A percentile compares a stretch with the other conserved stretches of the same genome.
These are phyloP conservation scores for Xylariales sp. DNA, from an alignment of 2,329 filamentous ascomycete species.

Conservation along the genomic window DNA sequence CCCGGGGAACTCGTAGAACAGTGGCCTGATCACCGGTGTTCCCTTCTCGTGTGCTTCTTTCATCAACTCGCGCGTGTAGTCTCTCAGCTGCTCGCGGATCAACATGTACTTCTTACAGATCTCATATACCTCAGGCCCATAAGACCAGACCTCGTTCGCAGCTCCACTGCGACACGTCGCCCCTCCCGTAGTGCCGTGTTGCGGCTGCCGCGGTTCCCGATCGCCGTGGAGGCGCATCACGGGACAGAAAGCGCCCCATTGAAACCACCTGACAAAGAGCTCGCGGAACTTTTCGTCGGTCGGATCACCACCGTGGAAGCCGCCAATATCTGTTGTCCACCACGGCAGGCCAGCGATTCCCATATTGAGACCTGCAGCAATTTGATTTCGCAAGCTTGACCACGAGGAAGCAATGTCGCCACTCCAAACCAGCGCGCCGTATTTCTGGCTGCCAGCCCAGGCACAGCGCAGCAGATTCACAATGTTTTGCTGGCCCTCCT, in stretches of 20 bases:
- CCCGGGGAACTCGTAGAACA: conserved; percentile 60
- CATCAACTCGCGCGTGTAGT: conserved; percentile 57
- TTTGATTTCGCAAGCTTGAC: conserved; percentile 53
- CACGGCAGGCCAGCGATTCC: conserved; percentile 59
- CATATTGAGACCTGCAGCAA: conserved; percentile 62
- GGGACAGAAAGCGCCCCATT: conserved; percentile 63
- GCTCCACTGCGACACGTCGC: conserved; percentile 45
- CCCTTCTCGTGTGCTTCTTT: conserved; percentile 54
- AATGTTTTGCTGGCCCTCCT: conserved; percentile 44
- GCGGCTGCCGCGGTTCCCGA: conserved; percentile 48
- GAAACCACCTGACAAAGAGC: conserved; percentile 63
- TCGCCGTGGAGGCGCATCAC: conserved; percentile 66
- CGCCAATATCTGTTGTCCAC: conserved; percentile 69
- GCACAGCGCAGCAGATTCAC: conserved; percentile 47
- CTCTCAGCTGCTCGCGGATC: conserved; percentile 52
- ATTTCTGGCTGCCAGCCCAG: conserved; percentile 56
- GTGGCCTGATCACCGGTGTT: conserved; percentile 54
- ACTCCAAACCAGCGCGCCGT: conserved; percentile 61
- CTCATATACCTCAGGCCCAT: conserved; percentile 54
- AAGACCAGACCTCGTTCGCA: conserved; percentile 62
- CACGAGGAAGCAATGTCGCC: conserved; percentile 64
- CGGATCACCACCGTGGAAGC: conserved; percentile 62
- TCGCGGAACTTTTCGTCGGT: conserved; percentile 53
- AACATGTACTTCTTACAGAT: conserved; percentile 57
- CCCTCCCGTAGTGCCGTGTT: conserved; percentile 29